Conservation (phyloP, 2,329 filamentous ascomycete genomes). For the Fusarium torreyae region DNA sequence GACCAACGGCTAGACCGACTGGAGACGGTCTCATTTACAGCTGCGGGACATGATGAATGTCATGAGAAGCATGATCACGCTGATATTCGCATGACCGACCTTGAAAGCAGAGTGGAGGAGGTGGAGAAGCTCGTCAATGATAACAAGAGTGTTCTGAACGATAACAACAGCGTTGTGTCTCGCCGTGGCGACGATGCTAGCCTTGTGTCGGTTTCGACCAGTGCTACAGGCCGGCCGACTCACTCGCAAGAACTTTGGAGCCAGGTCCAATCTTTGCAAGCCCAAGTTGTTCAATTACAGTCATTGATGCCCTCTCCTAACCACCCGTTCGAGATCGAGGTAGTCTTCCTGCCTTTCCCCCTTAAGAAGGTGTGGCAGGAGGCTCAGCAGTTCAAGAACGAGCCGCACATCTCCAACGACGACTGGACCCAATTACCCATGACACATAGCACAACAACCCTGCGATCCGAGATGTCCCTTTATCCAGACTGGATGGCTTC, state of each 20-base stretch:
- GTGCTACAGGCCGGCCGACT: conserved; percentile 56
- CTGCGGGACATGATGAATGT: conserved; percentile 77
- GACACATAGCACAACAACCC: conserved; percentile 60
- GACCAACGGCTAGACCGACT: conserved; percentile 76
- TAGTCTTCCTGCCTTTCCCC: conserved; percentile 81
- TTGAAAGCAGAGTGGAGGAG: conserved; percentile 76
- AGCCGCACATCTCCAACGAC: conserved; percentile 58
- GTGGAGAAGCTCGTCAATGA: conserved; percentile 69
- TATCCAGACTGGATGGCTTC: conserved; percentile 63
- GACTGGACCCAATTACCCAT: conserved; percentile 71
- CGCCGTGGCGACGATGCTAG: conserved; percentile 62
- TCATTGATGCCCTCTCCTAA: conserved; percentile 72
- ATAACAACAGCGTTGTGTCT: conserved; percentile 60
- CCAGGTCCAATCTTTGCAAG: conserved; percentile 66
- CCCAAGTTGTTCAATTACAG: conserved; percentile 70
- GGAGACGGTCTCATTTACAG: conserved; percentile 79
- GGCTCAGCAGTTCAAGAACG: conserved; percentile 63
- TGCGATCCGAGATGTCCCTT: conserved; percentile 65
- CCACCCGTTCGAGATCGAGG: conserved; percentile 81
- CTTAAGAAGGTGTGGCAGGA: conserved; percentile 70
- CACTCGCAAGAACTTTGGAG: conserved; percentile 64
- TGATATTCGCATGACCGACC: conserved; percentile 77
- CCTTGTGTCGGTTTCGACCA: conserved; percentile 63
- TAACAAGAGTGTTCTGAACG: conserved; percentile 59
- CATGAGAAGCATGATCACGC: conserved; percentile 76